Evolutionary conservation across 169 alveolate genomes (phyloP).

Genomic region (Plasmodium falciparum): DNA sequence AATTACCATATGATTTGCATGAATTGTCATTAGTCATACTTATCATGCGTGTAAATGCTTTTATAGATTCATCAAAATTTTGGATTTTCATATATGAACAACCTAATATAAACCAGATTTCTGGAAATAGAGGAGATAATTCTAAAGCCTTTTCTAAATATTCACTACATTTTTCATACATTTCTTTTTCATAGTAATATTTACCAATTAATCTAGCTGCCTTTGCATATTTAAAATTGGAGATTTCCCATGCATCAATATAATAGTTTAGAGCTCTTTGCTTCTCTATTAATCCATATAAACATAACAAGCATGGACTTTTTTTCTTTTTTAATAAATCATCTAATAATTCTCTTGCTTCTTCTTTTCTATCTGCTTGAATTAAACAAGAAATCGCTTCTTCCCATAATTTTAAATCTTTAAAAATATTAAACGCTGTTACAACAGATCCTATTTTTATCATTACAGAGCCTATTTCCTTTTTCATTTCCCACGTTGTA

Average conservation of each 20-base stretch:
- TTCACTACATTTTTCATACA: constrained; percentile 72
- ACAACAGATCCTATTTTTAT: constrained; percentile 82
- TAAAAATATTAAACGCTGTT: constrained; percentile 83
- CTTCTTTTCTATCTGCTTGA: constrained; percentile 81
- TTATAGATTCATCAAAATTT: constrained; percentile 78
- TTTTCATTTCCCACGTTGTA: constrained; percentile 82
- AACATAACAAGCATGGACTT: constrained; percentile 81
- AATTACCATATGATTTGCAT: constrained; percentile 85
- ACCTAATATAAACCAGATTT: constrained; percentile 81
- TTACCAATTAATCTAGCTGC: constrained; percentile 86
- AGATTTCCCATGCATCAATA: constrained; percentile 83
- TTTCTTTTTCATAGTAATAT: constrained; percentile 78
- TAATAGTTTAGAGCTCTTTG: constrained; percentile 78
- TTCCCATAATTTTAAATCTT: constrained; percentile 86
- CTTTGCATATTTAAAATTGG: constrained; percentile 81
- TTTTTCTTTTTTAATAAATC: constrained; percentile 71
- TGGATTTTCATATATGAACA: constrained; percentile 80
- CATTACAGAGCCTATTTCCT: constrained; percentile 81
- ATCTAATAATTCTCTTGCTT: constrained; percentile 83
- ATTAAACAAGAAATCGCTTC: constrained; percentile 86
- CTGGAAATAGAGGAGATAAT: constrained; percentile 82
- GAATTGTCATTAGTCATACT: constrained; percentile 81
- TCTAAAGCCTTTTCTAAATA: constrained; percentile 80
- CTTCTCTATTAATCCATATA: constrained; percentile 79
- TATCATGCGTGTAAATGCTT: constrained; percentile 80